These are phyloP conservation scores for Syncephalastrum sp. DNA, from an alignment of 371 early-diverging fungal species.

Conservation along the genomic window DNA sequence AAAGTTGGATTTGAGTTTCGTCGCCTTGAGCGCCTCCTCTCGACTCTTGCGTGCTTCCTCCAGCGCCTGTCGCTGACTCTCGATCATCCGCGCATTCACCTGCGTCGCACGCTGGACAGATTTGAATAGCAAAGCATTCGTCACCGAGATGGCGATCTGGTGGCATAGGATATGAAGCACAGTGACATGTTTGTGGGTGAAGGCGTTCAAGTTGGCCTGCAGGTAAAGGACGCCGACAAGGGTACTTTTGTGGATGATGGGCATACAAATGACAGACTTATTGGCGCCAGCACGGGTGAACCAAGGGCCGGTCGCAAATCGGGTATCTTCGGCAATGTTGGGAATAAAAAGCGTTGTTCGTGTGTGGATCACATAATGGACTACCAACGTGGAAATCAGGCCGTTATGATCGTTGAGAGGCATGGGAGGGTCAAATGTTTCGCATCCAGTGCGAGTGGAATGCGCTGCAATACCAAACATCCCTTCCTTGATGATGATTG, in stretches of 20 bases:
- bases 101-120: constrained; percentile 42
- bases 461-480: constrained; percentile 42
- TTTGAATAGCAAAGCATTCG: constrained; percentile 56
- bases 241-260: constrained; percentile 54
- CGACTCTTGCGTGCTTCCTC: constrained; percentile 44
- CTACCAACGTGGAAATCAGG: constrained; percentile 33
- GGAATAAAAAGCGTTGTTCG: constrained; percentile 38
- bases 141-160: constrained; percentile 62
- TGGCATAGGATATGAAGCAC: constrained; percentile 59
- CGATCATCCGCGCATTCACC: constrained; percentile 41
- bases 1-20: constrained; percentile 51
- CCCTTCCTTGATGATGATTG: constrained; percentile 47
- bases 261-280: constrained; percentile 53
- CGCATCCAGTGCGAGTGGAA: constrained; percentile 28
- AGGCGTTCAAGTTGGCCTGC: constrained; percentile 52
- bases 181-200: constrained; percentile 52
- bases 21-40: constrained; percentile 44
- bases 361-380: constrained; percentile 45
- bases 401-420: constrained; percentile 35
- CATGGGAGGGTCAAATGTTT: constrained; percentile 40
- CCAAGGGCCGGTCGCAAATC: constrained; percentile 33
- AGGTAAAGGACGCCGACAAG: constrained; percentile 58
- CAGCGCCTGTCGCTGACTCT: constrained; percentile 36
- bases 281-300: constrained; percentile 29
- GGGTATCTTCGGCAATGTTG: constrained; percentile 37